Conservation (phyloP, 1,284 basidiomycete species). For the Ustilago crameri region DNA sequence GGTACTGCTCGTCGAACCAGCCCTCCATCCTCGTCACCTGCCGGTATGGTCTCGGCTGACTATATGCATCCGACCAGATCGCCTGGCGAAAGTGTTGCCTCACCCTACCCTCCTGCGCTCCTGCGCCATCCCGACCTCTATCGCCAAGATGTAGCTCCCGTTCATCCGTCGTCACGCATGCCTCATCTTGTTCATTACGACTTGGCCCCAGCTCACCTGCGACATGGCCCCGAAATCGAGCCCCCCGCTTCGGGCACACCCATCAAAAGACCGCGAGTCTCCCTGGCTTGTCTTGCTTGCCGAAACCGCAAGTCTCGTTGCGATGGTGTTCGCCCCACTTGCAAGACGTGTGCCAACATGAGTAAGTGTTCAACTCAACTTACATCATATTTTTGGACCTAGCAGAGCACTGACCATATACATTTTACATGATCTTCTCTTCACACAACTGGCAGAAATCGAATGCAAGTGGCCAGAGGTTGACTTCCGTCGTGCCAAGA, state of each 20-base stretch:
- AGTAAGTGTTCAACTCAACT: conserved; percentile 24
- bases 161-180: conserved; percentile 18
- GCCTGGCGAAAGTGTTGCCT: conserved; percentile 12
- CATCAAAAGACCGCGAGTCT: conserved; percentile 52
- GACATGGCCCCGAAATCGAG: conserved; percentile 16
- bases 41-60: conserved; percentile 39
- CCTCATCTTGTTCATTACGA: conserved; percentile 25
- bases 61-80: conserved; percentile 24
- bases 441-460: conserved; percentile 32
- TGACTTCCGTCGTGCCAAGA: conserved; percentile 51
- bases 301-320: conserved; percentile 52
- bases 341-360: conserved; percentile 51
- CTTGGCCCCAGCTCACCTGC: conserved; percentile 9
- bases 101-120: conserved; percentile 12
- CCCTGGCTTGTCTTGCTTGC: conserved; percentile 43
- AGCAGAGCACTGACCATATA: not conserved
- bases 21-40: conserved; percentile 21
- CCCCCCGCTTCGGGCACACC: conserved; percentile 15
- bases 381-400: not conserved
- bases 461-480: conserved; percentile 52
- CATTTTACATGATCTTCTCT: not conserved
- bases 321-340: conserved; percentile 45
- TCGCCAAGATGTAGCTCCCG: conserved; percentile 15
- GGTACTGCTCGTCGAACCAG: conserved; percentile 17
- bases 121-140: conserved; percentile 20